A percentile compares a stretch with the other conserved stretches of the same genome.
Evolutionary conservation across 495 filamentous ascomycete species (phyloP).

Genomic region (Aspergillus affinis): DNA sequence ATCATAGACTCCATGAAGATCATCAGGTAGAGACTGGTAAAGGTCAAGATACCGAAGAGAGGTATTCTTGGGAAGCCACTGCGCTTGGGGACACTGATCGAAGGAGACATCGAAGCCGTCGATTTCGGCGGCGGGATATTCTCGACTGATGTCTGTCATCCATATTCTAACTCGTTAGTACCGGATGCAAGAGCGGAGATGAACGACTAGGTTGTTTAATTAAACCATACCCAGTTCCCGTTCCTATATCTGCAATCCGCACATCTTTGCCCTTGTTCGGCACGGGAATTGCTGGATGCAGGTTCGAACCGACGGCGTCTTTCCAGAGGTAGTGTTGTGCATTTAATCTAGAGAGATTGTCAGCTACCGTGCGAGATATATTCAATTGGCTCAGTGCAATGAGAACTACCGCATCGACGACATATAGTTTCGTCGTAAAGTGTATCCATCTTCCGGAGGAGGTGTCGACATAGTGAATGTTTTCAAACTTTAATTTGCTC

Average conservation of each 20-base stretch:
- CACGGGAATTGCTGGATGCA: neutral
- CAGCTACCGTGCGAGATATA: neutral
- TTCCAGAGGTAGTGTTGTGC: neutral
- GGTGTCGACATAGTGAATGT: neutral
- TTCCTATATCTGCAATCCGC: neutral
- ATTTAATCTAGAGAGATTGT: neutral
- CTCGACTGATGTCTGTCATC: neutral
- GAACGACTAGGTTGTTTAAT: neutral
- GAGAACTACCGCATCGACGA: neutral
- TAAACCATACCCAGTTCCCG: neutral
- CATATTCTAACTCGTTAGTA: neutral
- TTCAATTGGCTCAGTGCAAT: neutral
- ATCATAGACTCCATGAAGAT: neutral
- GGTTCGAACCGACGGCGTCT: neutral
- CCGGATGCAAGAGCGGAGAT: neutral
- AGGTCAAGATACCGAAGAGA: neutral
- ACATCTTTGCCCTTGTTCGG: neutral
- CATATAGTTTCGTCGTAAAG: neutral
- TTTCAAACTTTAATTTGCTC: neutral
- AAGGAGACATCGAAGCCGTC: neutral
- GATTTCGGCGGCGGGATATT: neutral
- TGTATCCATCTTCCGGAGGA: neutral
- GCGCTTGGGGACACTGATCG: neutral
- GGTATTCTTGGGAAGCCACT: neutral
- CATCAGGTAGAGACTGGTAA: neutral